Base-by-base conservation (phyloP, 139 green algal genomes). In the Coccomyxa sp. region DNA sequence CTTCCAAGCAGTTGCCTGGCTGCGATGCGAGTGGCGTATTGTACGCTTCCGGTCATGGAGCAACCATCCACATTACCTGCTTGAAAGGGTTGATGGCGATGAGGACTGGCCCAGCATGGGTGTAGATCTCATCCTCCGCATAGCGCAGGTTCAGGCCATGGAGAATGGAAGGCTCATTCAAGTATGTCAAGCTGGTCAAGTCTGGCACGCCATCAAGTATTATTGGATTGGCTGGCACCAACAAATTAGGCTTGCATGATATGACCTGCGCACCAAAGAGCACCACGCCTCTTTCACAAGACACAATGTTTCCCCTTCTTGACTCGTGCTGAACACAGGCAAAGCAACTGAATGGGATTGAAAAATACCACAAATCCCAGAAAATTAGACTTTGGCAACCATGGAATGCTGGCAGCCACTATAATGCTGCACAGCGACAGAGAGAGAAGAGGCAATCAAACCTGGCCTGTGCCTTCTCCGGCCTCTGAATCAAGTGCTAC, bases 1-100 rank as follows among this genome's bases (percentile, higher is more conserved):
- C 38, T 51, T 51, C 38, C 38, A 51, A 51, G n/a, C n/a, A 11
- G 38, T 51, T 51, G 38, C 38, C 38, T 11, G 38, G 38, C 38
- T 51, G 38, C 38, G 7, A 51, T 7, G 38, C 38, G 38, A 51
- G 7, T 11, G 3, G 38, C 38, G 7, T 7, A 51, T 51, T n/a
- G 7, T 7, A 51, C 7, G 38, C 38, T 51, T 51, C 38, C 7
- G 38, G 38, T 51, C 38, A 51, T 51, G 3, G 38, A 51, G 38
- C 38, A 51, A 51, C 38, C 38, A 51, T 51, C 7, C 7, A 51
- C 38, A 51, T 71, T 25, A 71, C 63, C 16, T 51, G 15, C 83
- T 94, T 95, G 90, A 94, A 97, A 9, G 94, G 94, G 83, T 98
- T 98, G 57, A 98, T 80, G 0, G 95, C 95, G 59, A 98, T 95